Conservation (phyloP, 495 filamentous ascomycete species). For the Daldinia caldariorum region DNA sequence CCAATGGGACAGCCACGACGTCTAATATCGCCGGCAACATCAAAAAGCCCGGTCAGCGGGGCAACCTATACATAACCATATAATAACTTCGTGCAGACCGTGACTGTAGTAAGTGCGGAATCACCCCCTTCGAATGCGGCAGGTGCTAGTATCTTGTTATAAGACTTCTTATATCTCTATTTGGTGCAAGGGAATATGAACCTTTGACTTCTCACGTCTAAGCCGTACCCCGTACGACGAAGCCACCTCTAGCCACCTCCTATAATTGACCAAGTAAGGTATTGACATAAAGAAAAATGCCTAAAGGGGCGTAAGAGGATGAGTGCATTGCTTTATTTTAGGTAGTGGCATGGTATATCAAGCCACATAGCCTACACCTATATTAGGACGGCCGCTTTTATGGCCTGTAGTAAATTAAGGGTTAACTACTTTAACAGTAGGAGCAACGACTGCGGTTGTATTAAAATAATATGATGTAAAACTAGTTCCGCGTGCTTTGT, state of each 20-base stretch:
- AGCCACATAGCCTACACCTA: not conserved
- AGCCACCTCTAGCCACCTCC: constrained; percentile 3
- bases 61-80: not conserved
- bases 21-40: not conserved
- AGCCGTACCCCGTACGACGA: not conserved
- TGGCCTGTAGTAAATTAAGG: not conserved
- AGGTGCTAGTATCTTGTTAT: not conserved
- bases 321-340: too few species aligned
- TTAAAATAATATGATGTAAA: not conserved
- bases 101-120: not conserved
- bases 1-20: not conserved
- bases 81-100: not conserved
- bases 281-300: too few species aligned
- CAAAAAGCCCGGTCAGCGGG: not conserved
- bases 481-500: not conserved
- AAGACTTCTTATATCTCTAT: not conserved
- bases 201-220: not conserved
- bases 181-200: not conserved
- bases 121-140: not conserved
- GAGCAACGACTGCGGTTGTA: too few species aligned
- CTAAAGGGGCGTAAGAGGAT: too few species aligned
- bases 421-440: not conserved
- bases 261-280: too few species aligned
- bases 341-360: too few species aligned
- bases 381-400: not conserved